Evolutionary conservation across 192 early-diverging fungal genomes (phyloP).

Genomic region (Podila epigama): DNA sequence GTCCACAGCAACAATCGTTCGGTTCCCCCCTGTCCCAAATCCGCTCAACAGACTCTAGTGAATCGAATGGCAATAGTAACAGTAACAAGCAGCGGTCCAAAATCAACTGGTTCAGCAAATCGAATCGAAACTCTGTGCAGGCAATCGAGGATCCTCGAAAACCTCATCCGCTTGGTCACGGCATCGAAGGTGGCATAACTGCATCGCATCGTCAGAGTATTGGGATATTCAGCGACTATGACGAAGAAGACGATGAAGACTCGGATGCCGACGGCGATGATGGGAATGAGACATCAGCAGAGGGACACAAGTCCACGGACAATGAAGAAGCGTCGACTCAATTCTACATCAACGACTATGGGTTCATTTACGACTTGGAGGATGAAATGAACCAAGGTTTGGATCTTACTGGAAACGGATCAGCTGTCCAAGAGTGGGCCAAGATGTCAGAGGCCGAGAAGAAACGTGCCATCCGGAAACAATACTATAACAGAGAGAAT

Average conservation of each 20-base stretch:
- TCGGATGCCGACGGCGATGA: conserved; percentile 21
- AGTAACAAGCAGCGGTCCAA: conserved; percentile 15
- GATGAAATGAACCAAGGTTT: conserved; percentile 4
- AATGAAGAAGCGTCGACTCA: not conserved
- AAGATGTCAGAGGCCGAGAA: conserved; percentile 19
- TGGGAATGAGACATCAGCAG: not conserved
- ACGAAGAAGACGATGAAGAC: conserved; percentile 23
- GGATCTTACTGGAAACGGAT: not conserved
- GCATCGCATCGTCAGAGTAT: conserved; percentile 2
- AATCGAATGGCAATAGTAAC: conserved; percentile 6
- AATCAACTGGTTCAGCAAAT: conserved; percentile 30
- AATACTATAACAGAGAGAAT: conserved; percentile 22
- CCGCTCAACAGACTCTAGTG: not conserved
- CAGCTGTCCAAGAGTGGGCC: not conserved
- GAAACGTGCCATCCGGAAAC: conserved; percentile 16
- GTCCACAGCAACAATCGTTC: not conserved
- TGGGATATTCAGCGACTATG: conserved; percentile 2
- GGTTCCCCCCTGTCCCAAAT: not conserved
- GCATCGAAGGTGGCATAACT: conserved; percentile 27
- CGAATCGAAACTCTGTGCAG: conserved; percentile 21
- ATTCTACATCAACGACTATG: conserved; percentile 26
- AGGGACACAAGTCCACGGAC: not conserved
- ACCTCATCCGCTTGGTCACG: conserved; percentile 21
- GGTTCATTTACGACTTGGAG: conserved; percentile 25
- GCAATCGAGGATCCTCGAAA: conserved; percentile 2